Percentiles rank a stretch among this genome's conserved stretches.
These are phyloP conservation scores for Lentinula boryana DNA, from an alignment of 768 basidiomycete genomes.

Conservation along the genomic window DNA sequence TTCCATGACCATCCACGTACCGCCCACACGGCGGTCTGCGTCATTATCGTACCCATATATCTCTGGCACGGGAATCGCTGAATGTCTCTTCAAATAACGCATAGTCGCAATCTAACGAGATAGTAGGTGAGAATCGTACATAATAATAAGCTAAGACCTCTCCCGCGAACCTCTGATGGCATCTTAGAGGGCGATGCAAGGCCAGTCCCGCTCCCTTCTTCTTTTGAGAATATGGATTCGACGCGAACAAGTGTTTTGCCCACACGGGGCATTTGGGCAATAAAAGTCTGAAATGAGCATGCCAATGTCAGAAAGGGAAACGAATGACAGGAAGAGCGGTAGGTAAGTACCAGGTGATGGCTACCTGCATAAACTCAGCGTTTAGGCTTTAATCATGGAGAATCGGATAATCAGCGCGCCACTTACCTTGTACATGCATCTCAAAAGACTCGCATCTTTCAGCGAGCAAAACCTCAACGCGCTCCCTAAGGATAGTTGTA, in stretches of 20 bases:
- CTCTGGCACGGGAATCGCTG: slow-evolving; percentile 9
- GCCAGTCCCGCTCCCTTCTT: not conserved
- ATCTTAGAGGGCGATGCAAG: not conserved
- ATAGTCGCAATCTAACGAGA: slow-evolving; percentile 9
- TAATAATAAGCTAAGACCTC: not conserved
- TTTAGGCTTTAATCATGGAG: not conserved
- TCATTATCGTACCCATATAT: slow-evolving; percentile 9
- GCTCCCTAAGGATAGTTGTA: not conserved
- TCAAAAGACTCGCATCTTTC: slow-evolving; percentile 1
- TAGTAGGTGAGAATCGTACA: not conserved
- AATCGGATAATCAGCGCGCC: not conserved
- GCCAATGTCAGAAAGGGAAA: not conserved
- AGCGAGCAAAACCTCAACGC: not conserved
- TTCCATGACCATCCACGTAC: slow-evolving; percentile 12
- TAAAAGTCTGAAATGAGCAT: not conserved
- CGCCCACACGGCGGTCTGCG: slow-evolving; percentile 7
- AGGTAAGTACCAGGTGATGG: not conserved
- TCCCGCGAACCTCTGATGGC: slow-evolving; percentile 2
- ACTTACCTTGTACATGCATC: not conserved
- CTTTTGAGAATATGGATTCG: not conserved
- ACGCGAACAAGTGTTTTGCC: slow-evolving; percentile 5
- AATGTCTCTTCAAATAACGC: slow-evolving; percentile 4
- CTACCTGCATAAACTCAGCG: not conserved
- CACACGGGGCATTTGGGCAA: not conserved
- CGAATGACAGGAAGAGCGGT: not conserved